These are phyloP conservation scores for Leishmania guyanensis DNA, from an alignment of 208 protist genomes.

Conservation along the genomic window DNA sequence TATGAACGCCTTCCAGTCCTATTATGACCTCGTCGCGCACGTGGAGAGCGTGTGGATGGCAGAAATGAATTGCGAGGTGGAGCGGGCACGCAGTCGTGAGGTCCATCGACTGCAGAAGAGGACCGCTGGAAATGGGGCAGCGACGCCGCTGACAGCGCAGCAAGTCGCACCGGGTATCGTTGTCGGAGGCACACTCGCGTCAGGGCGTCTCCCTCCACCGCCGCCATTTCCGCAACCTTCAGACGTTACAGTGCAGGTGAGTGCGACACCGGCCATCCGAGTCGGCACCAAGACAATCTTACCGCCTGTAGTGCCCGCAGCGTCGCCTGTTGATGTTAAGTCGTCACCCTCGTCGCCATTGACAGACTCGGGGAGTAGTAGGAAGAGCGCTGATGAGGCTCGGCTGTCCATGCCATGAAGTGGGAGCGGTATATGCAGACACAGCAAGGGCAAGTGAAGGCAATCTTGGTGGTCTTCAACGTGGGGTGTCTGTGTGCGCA, in stretches of 20 bases:
- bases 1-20: constrained; percentile 66
- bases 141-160: constrained; percentile 38
- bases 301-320: not conserved
- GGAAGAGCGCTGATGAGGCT: not conserved
- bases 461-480: no score
- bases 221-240: constrained; percentile 1
- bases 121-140: constrained; percentile 30
- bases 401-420: not conserved
- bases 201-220: constrained; percentile 4
- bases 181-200: constrained; percentile 41
- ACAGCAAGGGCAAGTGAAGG: not conserved
- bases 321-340: not conserved
- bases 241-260: not conserved
- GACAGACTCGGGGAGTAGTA: not conserved
- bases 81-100: constrained; percentile 29
- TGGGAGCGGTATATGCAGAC: no score
- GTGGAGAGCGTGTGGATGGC: constrained; percentile 60
- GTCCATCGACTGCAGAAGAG: constrained; percentile 37
- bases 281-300: constrained; percentile 13
- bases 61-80: constrained; percentile 46
- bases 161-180: constrained; percentile 42
- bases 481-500: not conserved
- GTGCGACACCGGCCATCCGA: constrained; percentile 3
- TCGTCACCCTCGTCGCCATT: not conserved
- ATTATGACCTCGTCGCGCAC: constrained; percentile 59